Evolutionary conservation across 805 yeast genomes (phyloP).

Genomic region (Kuraishia molischiana): DNA sequence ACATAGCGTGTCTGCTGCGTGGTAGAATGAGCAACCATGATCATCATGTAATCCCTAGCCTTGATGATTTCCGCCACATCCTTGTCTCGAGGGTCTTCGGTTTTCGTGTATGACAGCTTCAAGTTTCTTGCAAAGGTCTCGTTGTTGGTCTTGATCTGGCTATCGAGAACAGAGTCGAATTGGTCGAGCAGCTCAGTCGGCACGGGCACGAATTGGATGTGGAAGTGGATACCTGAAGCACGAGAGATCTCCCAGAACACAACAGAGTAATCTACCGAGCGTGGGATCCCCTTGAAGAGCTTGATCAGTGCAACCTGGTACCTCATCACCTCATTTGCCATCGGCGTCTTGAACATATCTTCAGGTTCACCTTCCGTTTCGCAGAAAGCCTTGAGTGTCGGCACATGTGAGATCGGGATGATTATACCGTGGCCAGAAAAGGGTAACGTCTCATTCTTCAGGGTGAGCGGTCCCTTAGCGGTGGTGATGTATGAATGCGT

Average conservation of each 20-base stretch:
- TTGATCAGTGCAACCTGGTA: constrained; percentile 39
- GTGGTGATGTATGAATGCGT: constrained; percentile 56
- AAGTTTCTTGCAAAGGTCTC: constrained; percentile 31
- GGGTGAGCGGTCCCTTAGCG: constrained; percentile 79
- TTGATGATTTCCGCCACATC: constrained; percentile 15
- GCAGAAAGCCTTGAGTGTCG: constrained; percentile 24
- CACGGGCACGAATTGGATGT: constrained; percentile 70
- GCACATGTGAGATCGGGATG: constrained; percentile 67
- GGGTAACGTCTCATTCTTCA: constrained; percentile 31
- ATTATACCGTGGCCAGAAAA: constrained; percentile 79
- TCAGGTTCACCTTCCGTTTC: constrained; percentile 15
- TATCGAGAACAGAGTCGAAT: constrained; percentile 36
- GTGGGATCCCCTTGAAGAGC: constrained; percentile 28
- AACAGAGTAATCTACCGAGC: constrained; percentile 34
- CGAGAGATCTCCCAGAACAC: constrained; percentile 67
- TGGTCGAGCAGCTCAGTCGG: constrained; percentile 29
- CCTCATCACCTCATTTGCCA: constrained; percentile 32
- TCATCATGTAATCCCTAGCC: constrained; percentile 26
- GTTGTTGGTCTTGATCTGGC: constrained; percentile 34
- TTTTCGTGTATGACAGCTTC: constrained; percentile 29
- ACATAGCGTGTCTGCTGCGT: constrained; percentile 14
- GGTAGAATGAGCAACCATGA: constrained; percentile 12
- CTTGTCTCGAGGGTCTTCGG: constrained; percentile 11
- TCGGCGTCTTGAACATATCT: constrained; percentile 15
- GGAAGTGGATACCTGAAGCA: constrained; percentile 58